These are phyloP conservation scores for Penicillium sp. DNA, from an alignment of 2,329 filamentous ascomycete genomes.

Conservation along the genomic window DNA sequence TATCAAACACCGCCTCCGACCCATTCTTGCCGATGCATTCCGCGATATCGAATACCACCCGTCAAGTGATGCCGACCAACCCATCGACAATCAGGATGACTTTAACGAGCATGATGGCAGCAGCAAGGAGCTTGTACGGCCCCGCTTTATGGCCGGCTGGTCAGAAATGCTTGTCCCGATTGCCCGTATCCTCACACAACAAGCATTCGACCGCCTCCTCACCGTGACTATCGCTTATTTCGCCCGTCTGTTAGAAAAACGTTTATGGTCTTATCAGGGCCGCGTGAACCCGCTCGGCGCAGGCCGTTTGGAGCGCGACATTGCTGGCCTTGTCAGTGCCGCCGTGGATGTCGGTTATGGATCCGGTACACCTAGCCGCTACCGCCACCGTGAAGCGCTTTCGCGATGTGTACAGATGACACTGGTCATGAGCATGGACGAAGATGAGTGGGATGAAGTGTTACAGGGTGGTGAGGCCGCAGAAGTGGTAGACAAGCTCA, in stretches of 20 bases:
- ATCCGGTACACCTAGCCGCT: conserved; percentile 53
- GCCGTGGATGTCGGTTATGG: conserved; percentile 42
- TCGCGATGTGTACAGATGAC: conserved; percentile 75
- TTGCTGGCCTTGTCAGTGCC: conserved; percentile 68
- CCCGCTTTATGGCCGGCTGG: conserved; percentile 84
- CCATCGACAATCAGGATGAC: conserved; percentile 44
- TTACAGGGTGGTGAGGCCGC: conserved; percentile 48
- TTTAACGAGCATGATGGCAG: conserved; percentile 44
- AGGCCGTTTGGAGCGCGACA: conserved; percentile 79
- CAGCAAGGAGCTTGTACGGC: conserved; percentile 66
- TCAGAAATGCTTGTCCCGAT: conserved; percentile 81
- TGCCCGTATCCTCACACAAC: conserved; percentile 76
- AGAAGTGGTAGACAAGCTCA: conserved; percentile 64
- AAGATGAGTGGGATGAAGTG: conserved; percentile 89
- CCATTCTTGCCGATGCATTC: conserved; percentile 84
- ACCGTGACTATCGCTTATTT: conserved; percentile 73
- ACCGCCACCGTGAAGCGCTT: conserved; percentile 76
- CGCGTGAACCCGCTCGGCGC: conserved; percentile 80
- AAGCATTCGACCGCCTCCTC: conserved; percentile 74
- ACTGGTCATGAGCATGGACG: conserved; percentile 90
- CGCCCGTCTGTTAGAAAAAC: conserved; percentile 78
- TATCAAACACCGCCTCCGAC: conserved; percentile 78
- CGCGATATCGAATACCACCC: conserved; percentile 85
- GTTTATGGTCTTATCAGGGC: conserved; percentile 78
- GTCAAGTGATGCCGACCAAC: conserved; percentile 50